Evolutionary conservation across 2,329 filamentous ascomycete species (phyloP), one percentile per base, ranked within the genome.

Genomic region (Penicillium sp.): DNA sequence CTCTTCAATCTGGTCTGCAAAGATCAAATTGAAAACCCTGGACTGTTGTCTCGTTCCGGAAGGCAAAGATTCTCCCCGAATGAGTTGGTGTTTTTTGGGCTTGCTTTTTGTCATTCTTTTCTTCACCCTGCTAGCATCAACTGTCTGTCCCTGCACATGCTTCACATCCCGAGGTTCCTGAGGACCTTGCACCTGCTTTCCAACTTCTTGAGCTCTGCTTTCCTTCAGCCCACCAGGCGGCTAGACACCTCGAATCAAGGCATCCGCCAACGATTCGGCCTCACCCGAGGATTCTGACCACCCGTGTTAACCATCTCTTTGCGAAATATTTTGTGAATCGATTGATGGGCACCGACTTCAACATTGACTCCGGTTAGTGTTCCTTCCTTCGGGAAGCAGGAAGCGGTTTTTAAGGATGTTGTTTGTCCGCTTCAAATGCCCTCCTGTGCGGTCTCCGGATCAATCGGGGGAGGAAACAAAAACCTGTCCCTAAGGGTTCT

Each of bases 351-450:
- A 81, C 82, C 77, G 82, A 81, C 73, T 70, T 56, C 64, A 66
- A 63, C 61, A 57, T 64, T 57, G 54, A 55, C 47, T 56, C 49
- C 52, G 56, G 52, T 61, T 62, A 62, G 65, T 64, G 63, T 60
- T 65, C 70, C 69, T 71, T 70, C 67, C 57, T 63, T 62, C 38
- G 67, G 63, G 71, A 71, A 75, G 77, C 78, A 68, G 73, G 75
- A 81, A 84, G 85, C 90, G 91, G 85, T 86, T 96, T 97, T 97
- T 96, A 82, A 81, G 83, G 91, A 95, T 87, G 91, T 92, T 77
- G 85, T 96, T 97, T 96, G 90, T 89, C 83, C 90, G 90, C 83
- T 86, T 81, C 70, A 81, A 77, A 79, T 75, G 86, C 88, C 88
- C 86, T 87, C 84, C 84, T 75, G 43, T 16, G 71, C 70, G 67